These are phyloP conservation scores for Astrephomene gubernaculifera DNA, from an alignment of 139 green algal species.

Conservation along the genomic window DNA sequence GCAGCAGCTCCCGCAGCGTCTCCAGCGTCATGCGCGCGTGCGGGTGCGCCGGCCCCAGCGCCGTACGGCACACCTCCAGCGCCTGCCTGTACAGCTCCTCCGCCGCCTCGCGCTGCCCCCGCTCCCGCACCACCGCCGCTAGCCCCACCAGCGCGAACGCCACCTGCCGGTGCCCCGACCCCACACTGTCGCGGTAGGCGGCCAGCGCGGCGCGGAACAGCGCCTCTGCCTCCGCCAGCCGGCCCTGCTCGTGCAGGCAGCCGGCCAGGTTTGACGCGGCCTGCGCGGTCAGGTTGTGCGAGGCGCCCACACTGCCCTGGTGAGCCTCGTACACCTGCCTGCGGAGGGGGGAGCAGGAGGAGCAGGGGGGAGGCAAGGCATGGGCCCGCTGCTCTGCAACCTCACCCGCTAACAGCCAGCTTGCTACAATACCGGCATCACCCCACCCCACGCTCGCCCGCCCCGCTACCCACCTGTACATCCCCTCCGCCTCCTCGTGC, in stretches of 20 bases:
- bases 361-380: not conserved
- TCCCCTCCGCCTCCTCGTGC: not conserved
- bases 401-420: no score
- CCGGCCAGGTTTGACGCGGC: slow-evolving; percentile 7
- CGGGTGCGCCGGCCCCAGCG: not conserved
- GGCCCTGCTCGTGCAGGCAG: slow-evolving; percentile 20
- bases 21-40: not conserved
- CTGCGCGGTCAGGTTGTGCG: slow-evolving; percentile 14
- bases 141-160: not conserved
- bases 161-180: not conserved
- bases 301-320: not conserved
- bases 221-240: slow-evolving; percentile 10
- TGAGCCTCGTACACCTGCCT: not conserved
- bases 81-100: slow-evolving; percentile 6
- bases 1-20: not conserved
- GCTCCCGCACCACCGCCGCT: slow-evolving; percentile 2
- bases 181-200: not conserved
- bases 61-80: not conserved
- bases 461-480: slow-evolving; percentile 1
- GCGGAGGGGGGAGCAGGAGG: not conserved
- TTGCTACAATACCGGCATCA: not conserved
- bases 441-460: not conserved
- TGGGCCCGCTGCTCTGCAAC: no score
- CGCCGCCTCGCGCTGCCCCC: not conserved
- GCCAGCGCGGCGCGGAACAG: not conserved